Base-by-base conservation (phyloP, 2,329 filamentous ascomycete genomes). In the Arthrobotrys megalospora region DNA sequence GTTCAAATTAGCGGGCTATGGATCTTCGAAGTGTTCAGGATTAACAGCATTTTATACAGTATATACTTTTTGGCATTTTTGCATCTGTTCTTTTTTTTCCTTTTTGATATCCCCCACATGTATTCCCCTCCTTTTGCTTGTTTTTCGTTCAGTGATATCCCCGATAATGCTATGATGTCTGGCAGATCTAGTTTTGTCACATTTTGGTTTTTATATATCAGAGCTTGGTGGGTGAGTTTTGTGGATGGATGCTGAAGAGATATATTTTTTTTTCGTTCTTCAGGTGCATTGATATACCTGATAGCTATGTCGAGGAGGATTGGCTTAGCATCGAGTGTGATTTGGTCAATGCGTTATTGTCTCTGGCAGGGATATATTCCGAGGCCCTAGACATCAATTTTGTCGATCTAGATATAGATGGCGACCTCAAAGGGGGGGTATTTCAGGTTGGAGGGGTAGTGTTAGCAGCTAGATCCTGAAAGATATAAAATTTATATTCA, bases 1-100 rank as follows among this genome's bases (percentile, higher is more conserved):
- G 73, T 77, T 80, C 80, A 73, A 70, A 53, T 79, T 80, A 72
- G 79, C 77, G 80, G 72, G 72, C 58, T 81, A 78, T 76, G 72
- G 66, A 76, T 67, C 63, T 52, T 71, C 60, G 67, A 77, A 71
- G 67, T 77, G 58, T 65, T 77, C 69, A 60, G 67, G 64, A 68
- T 76, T 64, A 52, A 76, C 65, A 68, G 66, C 70, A 76, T 70
- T 66, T 52, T 64, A 50, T 58, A 53, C 48, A 70, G 58, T 55
- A 70, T 60, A 71, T 69, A 70, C n/a, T 63, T 68, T 68, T 75
- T 69, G 60, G 65, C 65, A 71, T 63, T 34, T 8, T 71, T 75
- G 34, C 45, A 67, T 55, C 36, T 48, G 34, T 52, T 72, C 66
- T 47, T 41, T 72, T 65, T 47, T 41, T 67, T 71, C 53, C 48